Percentiles rank a stretch among this genome's conserved stretches.
Conservation (phyloP, 495 filamentous ascomycete species). For the Penicillium bovifimosum region DNA sequence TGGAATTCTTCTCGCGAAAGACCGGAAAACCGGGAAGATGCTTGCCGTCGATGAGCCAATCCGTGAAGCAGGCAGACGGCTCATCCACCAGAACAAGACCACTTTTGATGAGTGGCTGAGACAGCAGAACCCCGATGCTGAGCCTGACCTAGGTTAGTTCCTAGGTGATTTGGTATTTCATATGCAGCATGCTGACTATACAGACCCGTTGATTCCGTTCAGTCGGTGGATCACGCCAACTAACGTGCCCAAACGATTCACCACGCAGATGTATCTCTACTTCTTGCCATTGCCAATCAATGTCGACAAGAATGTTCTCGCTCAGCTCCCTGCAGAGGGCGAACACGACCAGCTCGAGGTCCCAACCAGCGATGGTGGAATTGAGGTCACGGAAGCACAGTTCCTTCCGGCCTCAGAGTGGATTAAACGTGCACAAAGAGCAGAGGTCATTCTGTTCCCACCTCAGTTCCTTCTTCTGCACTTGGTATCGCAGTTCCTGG, state of each 20-base stretch:
- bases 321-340: conserved; percentile 30
- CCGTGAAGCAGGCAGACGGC: conserved; percentile 59
- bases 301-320: conserved; percentile 27
- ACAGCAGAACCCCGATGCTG: conserved; percentile 52
- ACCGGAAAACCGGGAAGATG: conserved; percentile 39
- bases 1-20: conserved; percentile 74
- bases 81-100: conserved; percentile 57
- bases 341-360: conserved; percentile 40
- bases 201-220: conserved; percentile 69
- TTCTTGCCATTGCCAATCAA: conserved; percentile 66
- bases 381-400: conserved; percentile 77
- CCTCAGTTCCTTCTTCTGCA: conserved; percentile 80
- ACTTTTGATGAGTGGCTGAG: conserved; percentile 64
- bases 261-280: conserved; percentile 95
- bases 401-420: conserved; percentile 67
- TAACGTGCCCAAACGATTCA: conserved; percentile 66
- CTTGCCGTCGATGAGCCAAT: conserved; percentile 54
- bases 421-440: conserved; percentile 53
- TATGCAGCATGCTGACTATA: conserved; percentile 1
- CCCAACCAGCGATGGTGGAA: conserved; percentile 75
- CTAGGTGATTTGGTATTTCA: background rate
- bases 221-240: conserved; percentile 87
- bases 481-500: conserved; percentile 58
- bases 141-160: conserved; percentile 58
- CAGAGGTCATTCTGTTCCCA: conserved; percentile 79